Evolutionary conservation across 116 monocot species (phyloP).

Genomic region (Cymodocea nodosa): DNA sequence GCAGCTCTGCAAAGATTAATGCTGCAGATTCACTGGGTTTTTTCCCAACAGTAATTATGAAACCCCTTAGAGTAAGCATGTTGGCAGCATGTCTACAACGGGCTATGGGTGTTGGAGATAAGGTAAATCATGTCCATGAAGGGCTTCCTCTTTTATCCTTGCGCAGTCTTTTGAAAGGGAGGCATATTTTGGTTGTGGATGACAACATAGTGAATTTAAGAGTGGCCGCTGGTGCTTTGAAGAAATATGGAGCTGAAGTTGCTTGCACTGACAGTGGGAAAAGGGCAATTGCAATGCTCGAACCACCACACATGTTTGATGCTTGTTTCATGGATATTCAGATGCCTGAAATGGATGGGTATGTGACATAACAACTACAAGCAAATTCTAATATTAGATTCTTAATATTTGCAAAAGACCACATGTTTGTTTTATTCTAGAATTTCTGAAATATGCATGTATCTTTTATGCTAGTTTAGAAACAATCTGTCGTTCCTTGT

Average conservation of each 20-base stretch:
- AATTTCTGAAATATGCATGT: background rate
- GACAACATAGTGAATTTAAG: constrained; percentile 90
- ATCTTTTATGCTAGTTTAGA: background rate
- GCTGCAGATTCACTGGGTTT: constrained; percentile 20
- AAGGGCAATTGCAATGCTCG: constrained; percentile 65
- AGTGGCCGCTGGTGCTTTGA: constrained; percentile 87
- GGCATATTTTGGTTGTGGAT: constrained; percentile 83
- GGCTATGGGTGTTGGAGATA: constrained; percentile 44
- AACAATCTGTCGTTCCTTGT: background rate
- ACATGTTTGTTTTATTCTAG: no score
- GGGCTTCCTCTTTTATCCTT: constrained; percentile 38
- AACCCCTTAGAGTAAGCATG: constrained; percentile 80
- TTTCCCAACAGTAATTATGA: constrained; percentile 53
- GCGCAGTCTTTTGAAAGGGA: constrained; percentile 59
- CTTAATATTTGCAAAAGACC: no score
- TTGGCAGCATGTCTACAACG: constrained; percentile 57
- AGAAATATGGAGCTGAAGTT: constrained; percentile 95
- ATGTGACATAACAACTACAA: constrained; percentile 1
- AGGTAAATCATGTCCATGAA: constrained; percentile 36
- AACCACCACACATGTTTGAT: constrained; percentile 80
- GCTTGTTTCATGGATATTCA: constrained; percentile 99
- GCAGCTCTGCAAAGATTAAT: constrained; percentile 28
- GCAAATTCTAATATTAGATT: no score
- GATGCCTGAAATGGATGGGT: constrained; percentile 99
- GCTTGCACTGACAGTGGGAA: constrained; percentile 67